Evolutionary conservation across 1,139 yeast genomes (phyloP), one percentile per base, ranked within the genome.

Genomic region (Candida labiduridarum): DNA sequence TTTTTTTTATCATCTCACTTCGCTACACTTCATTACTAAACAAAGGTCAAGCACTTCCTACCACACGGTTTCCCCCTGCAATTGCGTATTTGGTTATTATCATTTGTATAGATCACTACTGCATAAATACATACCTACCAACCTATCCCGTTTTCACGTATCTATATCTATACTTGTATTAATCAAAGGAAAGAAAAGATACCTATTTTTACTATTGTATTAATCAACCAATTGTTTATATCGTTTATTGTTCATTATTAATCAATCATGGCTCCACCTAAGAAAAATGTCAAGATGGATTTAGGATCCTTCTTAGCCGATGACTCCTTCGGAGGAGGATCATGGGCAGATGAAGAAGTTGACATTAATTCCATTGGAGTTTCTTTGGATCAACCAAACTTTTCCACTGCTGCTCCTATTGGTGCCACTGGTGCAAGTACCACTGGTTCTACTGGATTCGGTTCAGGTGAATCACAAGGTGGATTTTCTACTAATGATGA

Each of bases 291-390:
- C 52, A 76, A 75, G 65, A 76, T 76, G 81, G 80, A 76, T 69
- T 72, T 76, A 63, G 78, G 80, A 57, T 70, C 78, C 59, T 76
- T 76, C 66, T 73, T 76, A 61, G 78, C 80, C 59, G 80, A 76
- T 62, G 77, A 75, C 47, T 61, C 79, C 46, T 67, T 74, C 53
- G 81, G 81, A 39, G 68, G 78, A 52, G 68, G 78, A 52, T 77
- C 82, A 44, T 81, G 85, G 85, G 84, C 84, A 19, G 85, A 81
- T 55, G 84, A 79, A 58, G 85, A 80, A 60, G 78, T 81, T 47
- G 85, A 81, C 59, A 71, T 81, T 64, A 71, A 77, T 33, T 78
- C 84, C 18, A 80, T 81, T 52, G 80, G 81, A 40, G 80, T 79
- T 16, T 79, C 80, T 22, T 42, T 53, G 35, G 50, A 51, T 22